Evolutionary conservation across 192 early-diverging fungal genomes (phyloP).

Genomic region (Dissophora ornata): DNA sequence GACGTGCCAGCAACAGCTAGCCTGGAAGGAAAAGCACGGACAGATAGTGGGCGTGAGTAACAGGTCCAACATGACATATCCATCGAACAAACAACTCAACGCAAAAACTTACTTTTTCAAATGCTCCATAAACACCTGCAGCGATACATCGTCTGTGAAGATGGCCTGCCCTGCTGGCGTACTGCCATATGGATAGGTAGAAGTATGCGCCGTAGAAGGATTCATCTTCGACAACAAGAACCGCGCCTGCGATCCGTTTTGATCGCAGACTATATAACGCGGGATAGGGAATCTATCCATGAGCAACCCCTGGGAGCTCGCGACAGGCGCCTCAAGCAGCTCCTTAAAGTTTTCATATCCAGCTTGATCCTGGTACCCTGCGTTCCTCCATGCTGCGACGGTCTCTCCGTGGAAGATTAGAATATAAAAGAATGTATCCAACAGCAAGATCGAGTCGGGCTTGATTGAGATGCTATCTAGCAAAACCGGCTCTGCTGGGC

Average conservation of each 20-base stretch:
- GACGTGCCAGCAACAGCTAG: conserved; percentile 16
- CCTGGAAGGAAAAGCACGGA: background rate
- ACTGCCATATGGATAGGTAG: conserved; percentile 73
- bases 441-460: conserved; percentile 88
- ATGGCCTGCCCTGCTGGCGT: conserved; percentile 85
- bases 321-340: conserved; percentile 89
- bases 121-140: conserved; percentile 98
- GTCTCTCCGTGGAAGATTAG: conserved; percentile 99
- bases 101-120: conserved; percentile 84
- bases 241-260: conserved; percentile 96
- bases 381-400: conserved; percentile 96
- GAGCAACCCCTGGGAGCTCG: conserved; percentile 92
- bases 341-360: conserved; percentile 95
- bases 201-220: conserved; percentile 94
- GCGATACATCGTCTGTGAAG: conserved; percentile 97
- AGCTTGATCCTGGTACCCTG: conserved; percentile 94
- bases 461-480: conserved; percentile 99
- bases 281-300: conserved; percentile 96
- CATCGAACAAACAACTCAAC: background rate
- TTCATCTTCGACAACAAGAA: conserved; percentile 99
- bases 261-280: conserved; percentile 97
- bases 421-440: conserved; percentile 99
- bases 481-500: conserved; percentile 88
- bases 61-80: background rate
- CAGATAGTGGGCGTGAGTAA: background rate